Conservation (phyloP, 768 basidiomycete genomes). For the Jaapia argillacea region DNA sequence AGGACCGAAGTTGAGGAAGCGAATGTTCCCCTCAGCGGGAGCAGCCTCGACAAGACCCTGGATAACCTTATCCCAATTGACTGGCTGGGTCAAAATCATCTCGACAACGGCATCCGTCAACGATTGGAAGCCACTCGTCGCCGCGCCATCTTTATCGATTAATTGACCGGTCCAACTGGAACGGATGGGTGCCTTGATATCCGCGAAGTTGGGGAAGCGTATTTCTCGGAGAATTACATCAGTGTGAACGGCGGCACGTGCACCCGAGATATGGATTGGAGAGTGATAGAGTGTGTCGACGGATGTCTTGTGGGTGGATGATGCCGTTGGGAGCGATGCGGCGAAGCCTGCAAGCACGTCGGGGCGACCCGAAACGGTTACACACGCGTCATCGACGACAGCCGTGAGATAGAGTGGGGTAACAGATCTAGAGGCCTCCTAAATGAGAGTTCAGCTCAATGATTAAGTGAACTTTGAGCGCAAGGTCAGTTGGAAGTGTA, state of each 20-base stretch:
- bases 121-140: slow-evolving; percentile 10
- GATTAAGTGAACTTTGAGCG: slow-evolving; percentile 12
- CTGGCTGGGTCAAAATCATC: slow-evolving; percentile 39
- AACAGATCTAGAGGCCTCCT: too few species aligned
- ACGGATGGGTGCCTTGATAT: slow-evolving; percentile 38
- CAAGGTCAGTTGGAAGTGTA: background rate
- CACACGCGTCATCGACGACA: slow-evolving; percentile 32
- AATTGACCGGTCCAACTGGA: slow-evolving; percentile 34
- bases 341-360: slow-evolving; percentile 36
- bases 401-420: slow-evolving; percentile 39
- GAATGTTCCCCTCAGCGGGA: slow-evolving; percentile 17
- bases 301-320: slow-evolving; percentile 30
- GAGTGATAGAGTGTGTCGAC: slow-evolving; percentile 47
- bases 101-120: slow-evolving; percentile 35
- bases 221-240: slow-evolving; percentile 37
- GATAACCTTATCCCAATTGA: slow-evolving; percentile 38
- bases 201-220: slow-evolving; percentile 35
- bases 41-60: slow-evolving; percentile 9
- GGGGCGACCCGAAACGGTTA: slow-evolving; percentile 52
- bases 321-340: slow-evolving; percentile 22
- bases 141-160: slow-evolving; percentile 13
- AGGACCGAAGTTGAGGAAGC: slow-evolving; percentile 40
- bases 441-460: too few species aligned
- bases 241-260: slow-evolving; percentile 29
- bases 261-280: slow-evolving; percentile 17